phyloP scores from a whole-genome alignment of 2,329 filamentous ascomycete species.

The Aspergillus piperis region DNA sequence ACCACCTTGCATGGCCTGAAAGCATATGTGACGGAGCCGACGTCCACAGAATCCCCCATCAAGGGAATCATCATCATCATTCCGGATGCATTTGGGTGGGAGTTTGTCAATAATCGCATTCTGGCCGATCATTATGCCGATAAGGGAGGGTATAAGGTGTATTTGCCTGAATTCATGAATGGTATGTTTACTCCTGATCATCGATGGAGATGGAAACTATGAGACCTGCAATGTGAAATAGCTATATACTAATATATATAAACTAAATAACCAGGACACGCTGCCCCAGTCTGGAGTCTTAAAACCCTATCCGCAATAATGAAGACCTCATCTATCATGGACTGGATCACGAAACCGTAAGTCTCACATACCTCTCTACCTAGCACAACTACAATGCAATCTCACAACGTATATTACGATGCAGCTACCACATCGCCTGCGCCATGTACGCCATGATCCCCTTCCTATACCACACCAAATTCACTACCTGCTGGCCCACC shows the following conservation, averaged over 20 bases:
- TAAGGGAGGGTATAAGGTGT: constrained; percentile 53
- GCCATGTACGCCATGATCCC: constrained; percentile 18
- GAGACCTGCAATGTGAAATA: background rate
- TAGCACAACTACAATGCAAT: no score
- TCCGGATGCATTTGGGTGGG: constrained; percentile 59
- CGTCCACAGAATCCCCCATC: constrained; percentile 19
- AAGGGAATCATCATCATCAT: constrained; percentile 57
- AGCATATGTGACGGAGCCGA: constrained; percentile 50
- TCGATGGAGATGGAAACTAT: background rate
- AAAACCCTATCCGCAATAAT: constrained; percentile 10
- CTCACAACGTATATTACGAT: no score
- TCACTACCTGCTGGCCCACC: constrained; percentile 33
- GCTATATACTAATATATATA: background rate
- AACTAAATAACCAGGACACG: constrained; percentile 11
- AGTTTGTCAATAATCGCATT: constrained; percentile 55
- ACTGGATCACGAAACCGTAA: constrained; percentile 25
- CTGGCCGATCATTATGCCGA: constrained; percentile 58
- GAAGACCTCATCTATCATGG: constrained; percentile 8
- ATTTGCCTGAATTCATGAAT: constrained; percentile 60
- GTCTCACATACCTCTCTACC: background rate
- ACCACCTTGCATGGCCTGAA: constrained; percentile 52
- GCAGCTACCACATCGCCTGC: constrained; percentile 15
- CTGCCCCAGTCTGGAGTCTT: constrained; percentile 17
- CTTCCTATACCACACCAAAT: constrained; percentile 30
- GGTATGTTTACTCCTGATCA: constrained; percentile 30